Base-by-base conservation (phyloP, 345 rosid genomes). In the Conringia planisiliqua region DNA sequence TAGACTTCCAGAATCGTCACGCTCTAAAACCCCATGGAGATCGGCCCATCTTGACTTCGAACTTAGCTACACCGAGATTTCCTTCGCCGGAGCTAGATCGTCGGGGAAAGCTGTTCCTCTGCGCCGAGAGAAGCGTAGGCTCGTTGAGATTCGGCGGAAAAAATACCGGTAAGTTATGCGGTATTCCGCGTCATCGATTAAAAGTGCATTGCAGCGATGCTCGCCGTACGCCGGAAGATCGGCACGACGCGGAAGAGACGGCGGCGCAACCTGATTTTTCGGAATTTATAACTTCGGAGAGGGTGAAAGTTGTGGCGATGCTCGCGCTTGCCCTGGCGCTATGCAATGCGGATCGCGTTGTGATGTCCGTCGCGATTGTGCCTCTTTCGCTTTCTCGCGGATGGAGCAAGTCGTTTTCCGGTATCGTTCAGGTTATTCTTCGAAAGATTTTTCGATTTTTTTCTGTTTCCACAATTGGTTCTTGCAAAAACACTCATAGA, bases 391-490 rank as follows among this genome's bases (percentile, higher is more conserved):
- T 86, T 17, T 80, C 92, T 73, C 82, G 89, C 61, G 97, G 99
- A 7, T 94, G 99, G 99, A 90, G 95, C 85, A 89, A 89, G 55
- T 88, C 99, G n/a, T 94, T 94, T 80, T 83, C 90, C 70, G 98
- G 98, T 78, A 86, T 94, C 79, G 97, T 91, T 82, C 97, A 94
- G 96, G 97, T 93, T 68, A 58, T 16, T 30, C 42, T 66, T 43
- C 42, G 4, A 4, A 73, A 12, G 11, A 39, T 4, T 16, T 27
- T 52, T 29, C 24, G 10, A 22, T 6, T 33, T 22, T 22, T 22
- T 22, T 61, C n/a, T 67, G 6, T 50, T 18, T 29, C 39, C 42
- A 9, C 24, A 6, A 27, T 44, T 20, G 12, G n/a, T 6, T 12
- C 47, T 24, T 35, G 7, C 59, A 46, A 27, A 16, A 66, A 50